Evolutionary conservation across 2,329 filamentous ascomycete species (phyloP).

Genomic region (Colletotrichum gigasporum): DNA sequence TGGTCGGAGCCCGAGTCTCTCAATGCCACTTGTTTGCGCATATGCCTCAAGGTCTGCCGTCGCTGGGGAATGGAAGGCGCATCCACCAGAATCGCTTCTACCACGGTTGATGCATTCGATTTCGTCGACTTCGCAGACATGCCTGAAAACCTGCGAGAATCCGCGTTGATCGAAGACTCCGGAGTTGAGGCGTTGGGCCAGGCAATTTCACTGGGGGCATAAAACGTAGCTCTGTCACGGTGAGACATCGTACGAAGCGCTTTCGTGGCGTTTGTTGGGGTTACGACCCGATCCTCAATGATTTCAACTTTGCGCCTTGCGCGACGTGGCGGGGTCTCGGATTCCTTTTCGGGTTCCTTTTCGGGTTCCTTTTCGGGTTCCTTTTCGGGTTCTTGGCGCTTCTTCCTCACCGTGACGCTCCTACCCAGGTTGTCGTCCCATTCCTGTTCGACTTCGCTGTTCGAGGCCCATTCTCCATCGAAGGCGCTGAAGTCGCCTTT

Average conservation of each 20-base stretch:
- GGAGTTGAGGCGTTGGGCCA: constrained; percentile 46
- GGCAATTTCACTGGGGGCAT: constrained; percentile 45
- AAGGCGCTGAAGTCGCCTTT: constrained; percentile 62
- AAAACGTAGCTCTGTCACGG: constrained; percentile 50
- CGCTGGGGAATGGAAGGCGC: constrained; percentile 52
- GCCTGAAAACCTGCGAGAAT: constrained; percentile 59
- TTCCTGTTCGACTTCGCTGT: constrained; percentile 60
- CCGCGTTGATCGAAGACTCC: constrained; percentile 51
- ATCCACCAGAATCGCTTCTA: constrained; percentile 68
- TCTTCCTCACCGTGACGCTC: constrained; percentile 64
- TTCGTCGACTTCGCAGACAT: constrained; percentile 64
- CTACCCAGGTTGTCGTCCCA: constrained; percentile 64
- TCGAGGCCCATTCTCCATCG: constrained; percentile 67
- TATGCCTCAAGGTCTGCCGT: constrained; percentile 67
- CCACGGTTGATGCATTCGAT: constrained; percentile 64
- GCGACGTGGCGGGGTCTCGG: constrained; percentile 27
- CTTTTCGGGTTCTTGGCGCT: constrained; percentile 38
- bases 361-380: too few relatives aligned
- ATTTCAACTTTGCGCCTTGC: constrained; percentile 48
- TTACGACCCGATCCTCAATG: constrained; percentile 56
- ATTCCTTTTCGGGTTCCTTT: constrained; percentile 36
- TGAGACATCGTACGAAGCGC: constrained; percentile 58
- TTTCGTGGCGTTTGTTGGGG: constrained; percentile 62
- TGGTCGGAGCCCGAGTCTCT: constrained; percentile 56
- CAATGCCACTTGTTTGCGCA: constrained; percentile 63